Conservation (phyloP, 192 early-diverging fungal species). For the Diversispora eburnea region DNA sequence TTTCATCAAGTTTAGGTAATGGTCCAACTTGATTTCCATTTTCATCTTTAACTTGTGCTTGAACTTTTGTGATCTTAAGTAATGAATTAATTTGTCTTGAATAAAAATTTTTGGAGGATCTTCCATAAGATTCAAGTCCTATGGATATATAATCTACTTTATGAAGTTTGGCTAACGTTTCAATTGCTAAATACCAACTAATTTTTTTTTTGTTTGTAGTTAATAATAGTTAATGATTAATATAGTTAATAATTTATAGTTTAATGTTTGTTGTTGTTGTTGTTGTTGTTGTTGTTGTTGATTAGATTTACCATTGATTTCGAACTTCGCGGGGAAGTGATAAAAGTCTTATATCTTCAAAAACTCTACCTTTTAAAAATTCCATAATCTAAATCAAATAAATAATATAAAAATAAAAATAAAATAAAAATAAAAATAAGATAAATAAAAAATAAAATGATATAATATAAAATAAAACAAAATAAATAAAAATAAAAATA, state of each 20-base stretch:
- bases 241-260: background rate
- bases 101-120: conserved; percentile 65
- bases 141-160: conserved; percentile 58
- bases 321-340: conserved; percentile 53
- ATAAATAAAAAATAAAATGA: background rate
- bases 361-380: conserved; percentile 88
- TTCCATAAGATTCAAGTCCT: conserved; percentile 72
- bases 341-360: conserved; percentile 60
- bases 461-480: background rate
- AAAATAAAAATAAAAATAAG: background rate
- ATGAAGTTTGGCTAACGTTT: conserved; percentile 79
- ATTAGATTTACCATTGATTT: conserved; percentile 44
- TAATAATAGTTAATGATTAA: conserved; percentile 5
- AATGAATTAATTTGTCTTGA: conserved; percentile 77
- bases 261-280: background rate
- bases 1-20: conserved; percentile 64
- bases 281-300: too few relatives aligned
- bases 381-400: conserved; percentile 72
- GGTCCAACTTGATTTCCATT: conserved; percentile 57
- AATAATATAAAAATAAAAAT: background rate
- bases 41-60: conserved; percentile 62
- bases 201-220: background rate
- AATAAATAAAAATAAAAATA: background rate
- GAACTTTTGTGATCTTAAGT: conserved; percentile 57
- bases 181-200: conserved; percentile 69